phyloP scores from a whole-genome alignment of 2,329 filamentous ascomycete genomes.

The Fusarium begoniae region DNA sequence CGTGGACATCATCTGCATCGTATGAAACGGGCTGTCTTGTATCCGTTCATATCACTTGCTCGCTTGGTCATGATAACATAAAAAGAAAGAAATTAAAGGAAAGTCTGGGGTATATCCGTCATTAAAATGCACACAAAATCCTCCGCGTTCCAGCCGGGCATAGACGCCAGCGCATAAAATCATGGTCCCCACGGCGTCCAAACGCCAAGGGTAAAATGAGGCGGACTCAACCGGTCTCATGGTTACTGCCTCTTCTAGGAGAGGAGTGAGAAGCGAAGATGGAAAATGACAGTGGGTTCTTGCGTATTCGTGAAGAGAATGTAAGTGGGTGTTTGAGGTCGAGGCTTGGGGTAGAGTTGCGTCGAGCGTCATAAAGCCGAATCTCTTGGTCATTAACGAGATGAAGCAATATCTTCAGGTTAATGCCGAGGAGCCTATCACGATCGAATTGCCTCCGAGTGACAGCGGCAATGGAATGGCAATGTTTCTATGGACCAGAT shows the following conservation, averaged over 20 bases:
- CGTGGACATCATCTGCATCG: conserved; percentile 8
- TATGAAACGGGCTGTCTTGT: conserved; percentile 11
- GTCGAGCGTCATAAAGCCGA: neutral
- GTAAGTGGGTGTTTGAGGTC: neutral
- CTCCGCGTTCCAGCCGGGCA: conserved; percentile 27
- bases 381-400: conserved; percentile 12
- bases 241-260: conserved; percentile 19
- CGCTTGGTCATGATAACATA: conserved; percentile 27
- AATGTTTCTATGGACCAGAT: conserved; percentile 3
- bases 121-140: conserved; percentile 36
- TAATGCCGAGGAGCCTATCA: conserved; percentile 27
- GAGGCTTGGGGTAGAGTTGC: neutral
- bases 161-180: conserved; percentile 19
- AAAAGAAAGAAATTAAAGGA: conserved; percentile 27
- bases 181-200: conserved; percentile 2
- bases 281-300: conserved; percentile 19
- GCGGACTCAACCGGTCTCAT: conserved; percentile 21
- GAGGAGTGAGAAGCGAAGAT: conserved; percentile 31
- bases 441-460: conserved; percentile 1
- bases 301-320: conserved; percentile 20
- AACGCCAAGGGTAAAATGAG: conserved; percentile 14
- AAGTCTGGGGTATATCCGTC: conserved; percentile 47
- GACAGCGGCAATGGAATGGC: neutral
- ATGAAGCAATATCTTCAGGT: conserved; percentile 16
- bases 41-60: conserved; percentile 27